Conservation (phyloP, 2,329 filamentous ascomycete genomes). For the Cladophialophora chaetospira region DNA sequence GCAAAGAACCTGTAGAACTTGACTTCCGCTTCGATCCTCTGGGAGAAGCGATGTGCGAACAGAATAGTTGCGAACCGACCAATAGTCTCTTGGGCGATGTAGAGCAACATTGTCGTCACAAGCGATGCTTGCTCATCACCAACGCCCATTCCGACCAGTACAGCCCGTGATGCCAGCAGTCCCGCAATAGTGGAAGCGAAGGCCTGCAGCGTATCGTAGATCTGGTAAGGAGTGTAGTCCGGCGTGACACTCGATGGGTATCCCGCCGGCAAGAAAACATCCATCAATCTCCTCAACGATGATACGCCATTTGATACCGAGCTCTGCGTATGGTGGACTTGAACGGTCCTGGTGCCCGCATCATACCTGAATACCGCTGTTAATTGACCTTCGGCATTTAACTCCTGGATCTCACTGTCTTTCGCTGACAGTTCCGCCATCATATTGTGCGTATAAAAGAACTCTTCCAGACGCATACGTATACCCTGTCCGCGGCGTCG, state of each 20-base stretch:
- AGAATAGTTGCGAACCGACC: constrained; percentile 81
- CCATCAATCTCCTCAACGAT: constrained; percentile 47
- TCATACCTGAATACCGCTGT: constrained; percentile 9
- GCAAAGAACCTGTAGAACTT: constrained; percentile 86
- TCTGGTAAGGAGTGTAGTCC: constrained; percentile 62
- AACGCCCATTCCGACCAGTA: constrained; percentile 73
- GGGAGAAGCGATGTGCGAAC: constrained; percentile 80
- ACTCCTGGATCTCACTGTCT: constrained; percentile 16
- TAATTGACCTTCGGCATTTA: constrained; percentile 16
- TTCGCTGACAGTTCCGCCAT: background rate
- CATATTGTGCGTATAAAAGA: background rate
- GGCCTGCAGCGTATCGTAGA: constrained; percentile 73
- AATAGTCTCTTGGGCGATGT: constrained; percentile 78
- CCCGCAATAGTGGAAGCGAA: constrained; percentile 81
- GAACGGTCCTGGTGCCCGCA: background rate
- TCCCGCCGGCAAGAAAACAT: constrained; percentile 83
- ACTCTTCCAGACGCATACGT: no score
- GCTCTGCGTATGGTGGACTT: background rate
- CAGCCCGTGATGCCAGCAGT: constrained; percentile 77
- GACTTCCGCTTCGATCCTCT: constrained; percentile 83
- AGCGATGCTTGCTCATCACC: constrained; percentile 75
- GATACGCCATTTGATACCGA: constrained; percentile 1
- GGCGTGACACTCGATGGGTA: constrained; percentile 82
- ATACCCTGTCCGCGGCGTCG: no score
- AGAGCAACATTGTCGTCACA: constrained; percentile 64